Evolutionary conservation across 2,329 filamentous ascomycete species (phyloP), one percentile per base, ranked within the genome.

Genomic region (Pezicula rhizophila): DNA sequence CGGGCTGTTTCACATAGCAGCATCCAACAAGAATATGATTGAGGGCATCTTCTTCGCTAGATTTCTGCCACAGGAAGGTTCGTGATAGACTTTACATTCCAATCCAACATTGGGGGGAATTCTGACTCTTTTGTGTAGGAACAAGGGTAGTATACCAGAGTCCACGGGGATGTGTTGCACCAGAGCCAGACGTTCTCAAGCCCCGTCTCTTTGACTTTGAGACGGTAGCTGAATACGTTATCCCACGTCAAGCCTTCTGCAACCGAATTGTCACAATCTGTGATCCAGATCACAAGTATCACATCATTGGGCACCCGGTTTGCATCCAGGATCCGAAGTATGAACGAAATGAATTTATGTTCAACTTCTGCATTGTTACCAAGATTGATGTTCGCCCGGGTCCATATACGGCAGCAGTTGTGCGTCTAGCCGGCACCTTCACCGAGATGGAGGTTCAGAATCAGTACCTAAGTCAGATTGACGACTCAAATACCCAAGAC

Each of bases 331-430:
- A 90, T 55, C 78, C 83, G 48, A 85, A 85, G 58, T 96, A 97
- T 64, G 82, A 86, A 62, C 85, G 93, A 50, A 96, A 96, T 69
- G 89, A 95, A 68, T 97, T 96, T 74, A 96, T 96, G 64, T 99
- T 97, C 79, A 97, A 97, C 68, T 96, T 97, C 64, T 90, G 89
- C 51, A 75, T 97, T 40, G 85, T 96, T 25, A 75, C 96, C 44
- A 79, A 86, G 45, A 78, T 82, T 49, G 73, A 78, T 31, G 73
- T 77, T 4, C 87, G 95, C 62, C 87, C 87, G 65, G 79, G 80
- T 43, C 85, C 84, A 31, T 95, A 89, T 66, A 89, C 91, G 67
- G 84, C 84, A 55, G 87, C 97, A 28, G 89, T 96, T 47, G 77
- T 86, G 56, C 88, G 95, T 60, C 75, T 97, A 45, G 93, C 92